Evolutionary conservation across 805 yeast species (phyloP), one percentile per base, ranked within the genome.

Genomic region (Barnettozyma botsteinii): DNA sequence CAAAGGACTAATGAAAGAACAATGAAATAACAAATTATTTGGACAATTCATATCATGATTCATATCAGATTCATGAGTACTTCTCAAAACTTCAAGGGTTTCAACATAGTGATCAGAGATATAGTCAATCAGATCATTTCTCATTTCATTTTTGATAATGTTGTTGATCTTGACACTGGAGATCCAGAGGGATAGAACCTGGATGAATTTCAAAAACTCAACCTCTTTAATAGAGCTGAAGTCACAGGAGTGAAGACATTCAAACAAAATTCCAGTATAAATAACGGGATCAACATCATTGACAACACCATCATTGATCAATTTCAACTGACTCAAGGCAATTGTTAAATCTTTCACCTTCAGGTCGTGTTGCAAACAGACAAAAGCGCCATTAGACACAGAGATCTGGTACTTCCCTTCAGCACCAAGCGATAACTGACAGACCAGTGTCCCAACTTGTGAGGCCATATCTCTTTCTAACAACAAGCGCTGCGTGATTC

Each of bases 1-100:
- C 11, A 56, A 33, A 7, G 59, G 59, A 26, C 49, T 46, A 26
- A 56, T 43, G 17, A 56, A 44, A 0, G 56, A 52, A 12, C 41
- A 39, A 12, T 25, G 38, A 6, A 41, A 29, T 19, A 54, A 33
- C 11, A 54, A 32, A 2, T 24, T 23, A 12, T 36, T 13, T 11
- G 43, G 29, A 4, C 35, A 23, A 9, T 5, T 27, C 22, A 4
- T 9, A n/a, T n/a, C 18, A 11, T 15, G n/a, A n/a, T n/a, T n/a
- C n/a, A n/a, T 4, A 19, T 43, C 8, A n/a, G 18, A 27, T 13
- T 27, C 13, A 10, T 22, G 20, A 24, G 40, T n/a, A 7, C 18
- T n/a, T 31, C 43, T 45, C 28, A 53, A 31, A 4, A 46, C 47
- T 8, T 45, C 35, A 14, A 52, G 13, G 4, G 43, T 33, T 4